Percentiles rank a stretch among this genome's conserved stretches.
These are phyloP conservation scores for Diospyros kaki DNA, from an alignment of 148 eudicot species.

Conservation along the genomic window DNA sequence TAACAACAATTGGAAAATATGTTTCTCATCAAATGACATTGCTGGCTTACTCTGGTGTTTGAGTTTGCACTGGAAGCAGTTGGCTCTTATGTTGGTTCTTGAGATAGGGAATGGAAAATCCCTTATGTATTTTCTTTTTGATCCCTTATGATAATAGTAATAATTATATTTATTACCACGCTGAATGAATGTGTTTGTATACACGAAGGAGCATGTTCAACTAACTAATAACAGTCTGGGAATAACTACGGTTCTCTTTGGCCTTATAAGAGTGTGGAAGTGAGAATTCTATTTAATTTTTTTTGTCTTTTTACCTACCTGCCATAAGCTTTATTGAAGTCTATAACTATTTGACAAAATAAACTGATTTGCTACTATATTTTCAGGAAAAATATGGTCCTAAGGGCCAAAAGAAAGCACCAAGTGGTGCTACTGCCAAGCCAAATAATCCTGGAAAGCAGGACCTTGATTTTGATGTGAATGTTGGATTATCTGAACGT, in stretches of 20 bases:
- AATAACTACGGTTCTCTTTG: no score
- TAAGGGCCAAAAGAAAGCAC: conserved; percentile 65
- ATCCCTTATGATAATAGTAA: no score
- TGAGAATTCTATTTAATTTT: not conserved
- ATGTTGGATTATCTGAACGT: conserved; percentile 78
- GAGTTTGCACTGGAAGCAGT: not conserved
- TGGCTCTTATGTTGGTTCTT: not conserved
- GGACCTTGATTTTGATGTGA: conserved; percentile 76
- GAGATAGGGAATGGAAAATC: not conserved
- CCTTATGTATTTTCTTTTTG: not conserved
- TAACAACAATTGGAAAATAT: not conserved
- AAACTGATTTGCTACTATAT: not conserved
- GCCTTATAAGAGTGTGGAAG: no score
- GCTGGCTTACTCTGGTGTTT: not conserved
- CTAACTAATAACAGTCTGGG: not conserved
- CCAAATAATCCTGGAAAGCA: conserved; percentile 47
- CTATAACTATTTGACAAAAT: not conserved
- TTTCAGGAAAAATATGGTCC: conserved; percentile 96
- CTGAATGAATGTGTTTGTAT: not conserved
- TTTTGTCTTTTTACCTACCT: not conserved
- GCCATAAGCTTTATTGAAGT: not conserved
- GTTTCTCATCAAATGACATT: not conserved
- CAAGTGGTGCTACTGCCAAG: conserved; percentile 46
- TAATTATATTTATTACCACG: not conserved
- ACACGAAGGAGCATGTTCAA: not conserved